These are phyloP conservation scores for Boletus bicolor DNA, from an alignment of 768 basidiomycete species.

Conservation along the genomic window DNA sequence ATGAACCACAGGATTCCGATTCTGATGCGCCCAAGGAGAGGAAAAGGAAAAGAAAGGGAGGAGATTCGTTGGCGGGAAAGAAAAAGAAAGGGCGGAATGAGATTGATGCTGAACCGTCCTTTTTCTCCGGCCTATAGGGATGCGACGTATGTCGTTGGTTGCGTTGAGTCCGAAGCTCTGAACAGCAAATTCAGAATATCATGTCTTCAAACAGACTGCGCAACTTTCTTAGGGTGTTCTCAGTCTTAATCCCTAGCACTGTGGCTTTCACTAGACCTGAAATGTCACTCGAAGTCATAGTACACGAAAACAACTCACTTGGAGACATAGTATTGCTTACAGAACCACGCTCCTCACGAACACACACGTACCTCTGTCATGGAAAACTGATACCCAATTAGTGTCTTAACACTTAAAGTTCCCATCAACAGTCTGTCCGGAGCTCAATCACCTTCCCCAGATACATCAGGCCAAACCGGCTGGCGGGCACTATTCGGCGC, in stretches of 20 bases:
- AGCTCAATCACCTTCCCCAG: background rate
- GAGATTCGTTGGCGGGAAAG: conserved; percentile 45
- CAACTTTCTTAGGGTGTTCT: background rate
- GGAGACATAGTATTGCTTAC: background rate
- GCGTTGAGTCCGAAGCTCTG: background rate
- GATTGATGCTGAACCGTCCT: conserved; percentile 54
- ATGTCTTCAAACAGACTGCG: background rate
- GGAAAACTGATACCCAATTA: background rate
- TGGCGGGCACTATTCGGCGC: background rate
- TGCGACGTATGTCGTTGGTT: background rate
- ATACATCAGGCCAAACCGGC: background rate
- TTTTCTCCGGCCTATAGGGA: conserved; percentile 61
- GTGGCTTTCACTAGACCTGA: background rate
- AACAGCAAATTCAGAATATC: background rate
- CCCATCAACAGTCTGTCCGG: background rate
- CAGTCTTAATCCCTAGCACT: background rate
- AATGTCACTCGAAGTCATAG: background rate
- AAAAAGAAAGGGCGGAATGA: conserved; percentile 61
- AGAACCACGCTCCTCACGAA: background rate
- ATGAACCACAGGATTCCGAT: conserved; percentile 27
- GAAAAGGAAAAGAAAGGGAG: conserved; percentile 58
- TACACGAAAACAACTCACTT: background rate
- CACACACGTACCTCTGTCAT: background rate
- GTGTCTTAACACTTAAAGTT: background rate
- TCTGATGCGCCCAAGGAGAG: conserved; percentile 35